Conservation (phyloP, 768 basidiomycete genomes). For the Rhodotorula toruloides region DNA sequence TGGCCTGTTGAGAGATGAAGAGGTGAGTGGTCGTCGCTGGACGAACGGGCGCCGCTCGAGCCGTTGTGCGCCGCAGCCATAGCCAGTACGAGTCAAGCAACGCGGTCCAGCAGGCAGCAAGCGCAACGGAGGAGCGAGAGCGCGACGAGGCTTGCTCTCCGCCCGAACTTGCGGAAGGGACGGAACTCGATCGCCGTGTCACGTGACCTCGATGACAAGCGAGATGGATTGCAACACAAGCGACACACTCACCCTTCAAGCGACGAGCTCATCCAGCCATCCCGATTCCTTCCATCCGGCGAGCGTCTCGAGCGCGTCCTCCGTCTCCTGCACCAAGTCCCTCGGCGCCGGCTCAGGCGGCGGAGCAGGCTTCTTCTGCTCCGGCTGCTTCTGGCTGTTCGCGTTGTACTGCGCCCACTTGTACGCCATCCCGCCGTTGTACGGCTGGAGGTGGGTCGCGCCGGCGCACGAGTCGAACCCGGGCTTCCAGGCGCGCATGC, state of each 20-base stretch:
- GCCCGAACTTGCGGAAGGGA: no score
- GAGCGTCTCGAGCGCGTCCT: slow-evolving; percentile 5
- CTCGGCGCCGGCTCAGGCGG: background rate
- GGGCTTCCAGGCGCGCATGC: slow-evolving; percentile 9
- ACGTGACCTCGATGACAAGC: no score
- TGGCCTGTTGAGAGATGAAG: no score
- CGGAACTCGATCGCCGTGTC: no score
- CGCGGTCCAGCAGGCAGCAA: no score
- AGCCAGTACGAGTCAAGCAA: no score
- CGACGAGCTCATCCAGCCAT: background rate
- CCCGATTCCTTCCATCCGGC: slow-evolving; percentile 1
- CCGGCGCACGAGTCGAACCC: slow-evolving; percentile 5
- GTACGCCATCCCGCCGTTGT: background rate
- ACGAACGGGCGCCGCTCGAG: no score
- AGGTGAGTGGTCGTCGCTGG: no score
- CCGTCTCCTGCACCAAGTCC: slow-evolving; percentile 7
- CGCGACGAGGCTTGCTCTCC: no score
- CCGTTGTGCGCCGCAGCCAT: no score
- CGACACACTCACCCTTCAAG: background rate
- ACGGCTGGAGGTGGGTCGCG: background rate
- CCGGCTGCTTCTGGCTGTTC: background rate
- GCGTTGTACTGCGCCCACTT: background rate
- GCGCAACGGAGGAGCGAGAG: no score
- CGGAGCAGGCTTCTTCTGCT: background rate
- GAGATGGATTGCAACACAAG: background rate